Evolutionary conservation across 352 stramenopile species (phyloP).

Genomic region (Pythium diclinum): DNA sequence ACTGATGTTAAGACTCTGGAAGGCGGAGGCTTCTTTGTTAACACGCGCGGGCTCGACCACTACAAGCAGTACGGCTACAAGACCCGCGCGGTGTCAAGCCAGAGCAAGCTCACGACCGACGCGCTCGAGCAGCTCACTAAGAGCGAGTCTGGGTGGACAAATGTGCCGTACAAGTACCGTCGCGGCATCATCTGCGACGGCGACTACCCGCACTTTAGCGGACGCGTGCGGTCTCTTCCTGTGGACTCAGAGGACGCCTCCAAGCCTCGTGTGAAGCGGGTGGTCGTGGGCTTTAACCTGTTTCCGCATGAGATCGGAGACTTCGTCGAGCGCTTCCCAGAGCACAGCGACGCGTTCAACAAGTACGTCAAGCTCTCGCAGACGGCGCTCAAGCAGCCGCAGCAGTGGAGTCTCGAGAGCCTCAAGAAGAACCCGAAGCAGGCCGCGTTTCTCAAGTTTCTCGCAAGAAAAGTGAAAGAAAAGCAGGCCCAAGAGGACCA

Average conservation of each 20-base stretch:
- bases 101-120: constrained; percentile 41
- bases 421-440: constrained; percentile 59
- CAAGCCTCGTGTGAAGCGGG: constrained; percentile 39
- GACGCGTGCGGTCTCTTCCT: constrained; percentile 46
- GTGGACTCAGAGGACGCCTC: neutral
- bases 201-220: constrained; percentile 68
- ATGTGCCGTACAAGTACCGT: constrained; percentile 48
- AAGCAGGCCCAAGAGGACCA: constrained; percentile 27
- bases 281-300: constrained; percentile 76
- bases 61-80: constrained; percentile 70
- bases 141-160: constrained; percentile 40
- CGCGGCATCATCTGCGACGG: constrained; percentile 67
- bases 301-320: constrained; percentile 65
- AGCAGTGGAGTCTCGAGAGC: constrained; percentile 49
- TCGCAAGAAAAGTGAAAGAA: constrained; percentile 58
- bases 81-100: constrained; percentile 33
- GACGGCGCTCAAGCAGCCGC: constrained; percentile 44
- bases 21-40: constrained; percentile 62
- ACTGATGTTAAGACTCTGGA: neutral
- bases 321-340: constrained; percentile 56
- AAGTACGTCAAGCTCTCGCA: constrained; percentile 73
- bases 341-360: constrained; percentile 70
- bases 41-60: constrained; percentile 44
- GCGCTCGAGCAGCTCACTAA: constrained; percentile 33
- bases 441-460: constrained; percentile 57